Percentiles rank a stretch among this genome's conserved stretches.
Conservation (phyloP, 75 land plant genomes). For the Pinus albicaulis region DNA sequence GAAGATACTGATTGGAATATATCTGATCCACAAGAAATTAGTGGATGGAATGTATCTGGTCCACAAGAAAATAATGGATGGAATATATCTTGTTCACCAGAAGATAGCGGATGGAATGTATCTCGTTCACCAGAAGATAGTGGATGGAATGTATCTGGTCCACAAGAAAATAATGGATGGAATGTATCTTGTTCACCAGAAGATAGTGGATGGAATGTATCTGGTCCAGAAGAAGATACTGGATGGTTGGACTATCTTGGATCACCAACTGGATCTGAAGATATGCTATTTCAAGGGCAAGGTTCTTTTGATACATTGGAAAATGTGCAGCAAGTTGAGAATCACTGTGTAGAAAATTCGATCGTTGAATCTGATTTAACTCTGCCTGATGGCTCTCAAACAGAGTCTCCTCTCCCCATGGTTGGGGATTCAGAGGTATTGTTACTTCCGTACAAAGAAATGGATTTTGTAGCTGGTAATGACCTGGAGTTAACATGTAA, state of each 20-base stretch:
- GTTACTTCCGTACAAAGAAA: slow-evolving; percentile 49
- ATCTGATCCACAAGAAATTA: background rate
- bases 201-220: background rate
- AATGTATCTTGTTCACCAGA: too few species aligned
- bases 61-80: slow-evolving; percentile 2
- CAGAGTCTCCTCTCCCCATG: slow-evolving; percentile 3
- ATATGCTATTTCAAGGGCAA: background rate
- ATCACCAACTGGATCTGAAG: slow-evolving; percentile 6
- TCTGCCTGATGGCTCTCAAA: background rate
- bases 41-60: slow-evolving; percentile 1
- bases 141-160: background rate
- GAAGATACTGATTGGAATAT: slow-evolving; percentile 3
- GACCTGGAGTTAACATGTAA: background rate
- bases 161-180: slow-evolving; percentile 6
- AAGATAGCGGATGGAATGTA: slow-evolving; percentile 3
- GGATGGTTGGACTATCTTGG: slow-evolving; percentile 5
- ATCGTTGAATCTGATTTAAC: background rate
- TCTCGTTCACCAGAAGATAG: too few species aligned
- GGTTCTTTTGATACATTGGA: background rate
- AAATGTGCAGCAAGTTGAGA: slow-evolving; percentile 6
- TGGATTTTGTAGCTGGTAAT: background rate
- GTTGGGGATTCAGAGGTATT: slow-evolving; percentile 28
- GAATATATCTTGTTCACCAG: background rate
- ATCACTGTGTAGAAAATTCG: background rate
- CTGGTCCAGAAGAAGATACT: background rate